These are phyloP conservation scores for Ceratobasidium sp. DNA, from an alignment of 1,284 basidiomycete species.

Conservation along the genomic window DNA sequence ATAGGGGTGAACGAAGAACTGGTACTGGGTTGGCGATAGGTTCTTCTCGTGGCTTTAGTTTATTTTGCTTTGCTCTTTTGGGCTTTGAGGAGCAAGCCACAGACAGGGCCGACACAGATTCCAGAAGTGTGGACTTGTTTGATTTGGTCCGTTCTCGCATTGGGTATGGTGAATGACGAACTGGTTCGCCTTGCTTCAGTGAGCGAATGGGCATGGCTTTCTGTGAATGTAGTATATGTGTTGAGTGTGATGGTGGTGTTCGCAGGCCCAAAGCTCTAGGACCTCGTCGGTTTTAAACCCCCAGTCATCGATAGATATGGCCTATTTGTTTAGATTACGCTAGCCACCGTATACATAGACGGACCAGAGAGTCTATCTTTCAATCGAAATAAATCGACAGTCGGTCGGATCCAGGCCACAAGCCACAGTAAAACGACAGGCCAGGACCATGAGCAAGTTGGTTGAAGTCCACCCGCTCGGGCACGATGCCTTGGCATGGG, in stretches of 20 bases:
- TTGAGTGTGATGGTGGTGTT: constrained; percentile 10
- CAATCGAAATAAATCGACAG: neutral
- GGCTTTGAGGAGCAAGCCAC: neutral
- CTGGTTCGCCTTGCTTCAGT: neutral
- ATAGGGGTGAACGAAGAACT: constrained; percentile 9
- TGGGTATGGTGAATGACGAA: constrained; percentile 9
- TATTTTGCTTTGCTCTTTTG: neutral
- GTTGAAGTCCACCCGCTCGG: too few relatives aligned
- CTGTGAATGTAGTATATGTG: neutral
- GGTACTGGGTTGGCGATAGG: neutral
- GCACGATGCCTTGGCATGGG: too few relatives aligned
- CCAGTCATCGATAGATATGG: too few relatives aligned
- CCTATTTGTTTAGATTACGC: too few relatives aligned
- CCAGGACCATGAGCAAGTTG: too few relatives aligned
- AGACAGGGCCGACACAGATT: neutral
- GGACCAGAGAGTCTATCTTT: too few relatives aligned
- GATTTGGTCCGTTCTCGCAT: constrained; percentile 23
- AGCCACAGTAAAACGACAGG: neutral
- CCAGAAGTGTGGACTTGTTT: neutral
- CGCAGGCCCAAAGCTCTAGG: neutral
- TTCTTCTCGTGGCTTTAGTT: neutral
- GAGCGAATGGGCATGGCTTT: neutral
- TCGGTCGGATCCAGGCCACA: neutral
- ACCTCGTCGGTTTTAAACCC: neutral
- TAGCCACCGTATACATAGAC: neutral